A percentile compares a stretch with the other conserved stretches of the same genome.
These are phyloP conservation scores for Hansenula anomala DNA, from an alignment of 1,139 yeast species.

Conservation along the genomic window DNA sequence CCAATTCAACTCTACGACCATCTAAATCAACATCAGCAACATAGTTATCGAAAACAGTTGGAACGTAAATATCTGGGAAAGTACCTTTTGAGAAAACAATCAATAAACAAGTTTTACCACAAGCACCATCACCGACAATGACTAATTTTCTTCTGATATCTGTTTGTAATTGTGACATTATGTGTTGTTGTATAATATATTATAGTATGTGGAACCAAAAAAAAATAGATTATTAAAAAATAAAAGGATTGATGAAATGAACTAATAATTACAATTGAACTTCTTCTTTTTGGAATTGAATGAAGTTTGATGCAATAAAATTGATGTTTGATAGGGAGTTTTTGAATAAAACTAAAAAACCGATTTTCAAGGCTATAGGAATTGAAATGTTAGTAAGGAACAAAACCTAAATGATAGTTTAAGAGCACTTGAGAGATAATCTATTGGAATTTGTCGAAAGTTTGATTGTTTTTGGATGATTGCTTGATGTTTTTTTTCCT, in stretches of 20 bases:
- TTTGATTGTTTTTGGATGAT: no score
- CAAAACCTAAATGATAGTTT: no score
- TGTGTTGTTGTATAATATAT: not conserved
- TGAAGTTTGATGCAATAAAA: no score
- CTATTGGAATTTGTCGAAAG: no score
- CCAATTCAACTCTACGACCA: slow-evolving; percentile 90
- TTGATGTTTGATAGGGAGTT: no score
- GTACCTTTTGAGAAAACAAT: slow-evolving; percentile 91
- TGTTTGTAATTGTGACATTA: slow-evolving; percentile 33
- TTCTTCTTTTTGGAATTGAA: no score
- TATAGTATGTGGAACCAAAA: not conserved
- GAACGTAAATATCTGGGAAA: slow-evolving; percentile 93
- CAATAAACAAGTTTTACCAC: slow-evolving; percentile 81
- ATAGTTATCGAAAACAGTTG: slow-evolving; percentile 93
- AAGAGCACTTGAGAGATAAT: no score
- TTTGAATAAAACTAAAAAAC: no score
- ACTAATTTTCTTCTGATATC: slow-evolving; percentile 76
- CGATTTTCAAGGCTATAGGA: no score
- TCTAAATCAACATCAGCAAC: slow-evolving; percentile 93
- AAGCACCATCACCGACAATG: slow-evolving; percentile 85
- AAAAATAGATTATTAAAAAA: not conserved
- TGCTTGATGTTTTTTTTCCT: no score
- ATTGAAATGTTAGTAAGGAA: no score
- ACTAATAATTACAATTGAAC: no score
- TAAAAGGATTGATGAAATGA: not conserved